Base-by-base conservation (phyloP, 169 alveolate genomes). In the Ichthyophthirius multifiliis region DNA sequence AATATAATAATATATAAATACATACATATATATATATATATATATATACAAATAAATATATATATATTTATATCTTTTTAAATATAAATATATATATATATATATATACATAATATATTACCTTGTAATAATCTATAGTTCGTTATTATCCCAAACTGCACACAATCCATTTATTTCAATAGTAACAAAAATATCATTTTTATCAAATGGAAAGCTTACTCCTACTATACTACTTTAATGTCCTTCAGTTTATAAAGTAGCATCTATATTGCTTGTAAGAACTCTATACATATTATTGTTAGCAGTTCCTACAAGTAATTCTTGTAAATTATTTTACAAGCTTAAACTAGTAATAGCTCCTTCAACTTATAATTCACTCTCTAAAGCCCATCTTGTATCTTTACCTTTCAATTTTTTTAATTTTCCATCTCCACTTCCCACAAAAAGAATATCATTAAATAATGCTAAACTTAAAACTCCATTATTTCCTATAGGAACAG, bases 341-440 rank as follows among this genome's bases (percentile, higher is more conserved):
- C 90, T 75, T 30, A 90, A 62, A 43, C 95, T 88, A 75, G 74
- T 87, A 32, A 92, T 84, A 63, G 85, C 83, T 13, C 96, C 93
- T 18, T 88, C 94, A 12, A 93, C 45, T 67, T 91, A 75, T 15
- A 92, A 85, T 74, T 94, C 97, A 74, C 86, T 86, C n/a, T 88
- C 82, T 32, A 90, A 45, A 65, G 74, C 74, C 94, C 94, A 89
- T 43, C 83, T 74, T 12, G 88, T 86, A 63, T 90, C 94, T 15
- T 44, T 80, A 41, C 94, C 91, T 32, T 75, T 63, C 32, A 94
- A 75, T 74, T 90, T 89, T 78, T 92, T 91, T 9, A 94, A 84
- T 85, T 88, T 94, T 18, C 97, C 97, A 84, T 94, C 97, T 31
- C 97, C 97, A 13, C 95, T 90, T 5, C 94, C 95, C 5, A 89